phyloP scores from a whole-genome alignment of 2,329 filamentous ascomycete genomes.

The Acephala macrosclerotiorum region DNA sequence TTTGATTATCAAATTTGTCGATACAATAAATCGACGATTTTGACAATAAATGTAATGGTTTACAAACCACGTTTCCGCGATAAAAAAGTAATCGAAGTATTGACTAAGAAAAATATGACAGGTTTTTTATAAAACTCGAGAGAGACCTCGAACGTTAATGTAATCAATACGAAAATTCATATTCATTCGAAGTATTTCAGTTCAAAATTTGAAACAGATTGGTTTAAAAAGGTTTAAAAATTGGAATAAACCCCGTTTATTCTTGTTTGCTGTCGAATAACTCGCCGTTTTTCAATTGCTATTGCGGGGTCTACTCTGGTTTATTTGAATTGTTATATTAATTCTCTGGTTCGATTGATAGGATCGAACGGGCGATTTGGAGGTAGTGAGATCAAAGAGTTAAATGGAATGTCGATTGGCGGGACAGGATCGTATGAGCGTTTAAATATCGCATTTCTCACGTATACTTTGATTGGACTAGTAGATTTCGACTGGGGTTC shows the following conservation, averaged over 20 bases:
- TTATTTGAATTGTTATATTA: neutral
- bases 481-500: neutral
- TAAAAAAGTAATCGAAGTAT: neutral
- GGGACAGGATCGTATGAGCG: neutral
- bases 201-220: neutral
- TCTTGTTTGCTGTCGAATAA: neutral
- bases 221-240: neutral
- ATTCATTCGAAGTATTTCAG: neutral
- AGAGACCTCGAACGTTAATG: neutral
- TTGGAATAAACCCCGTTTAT: neutral
- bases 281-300: conserved; percentile 1
- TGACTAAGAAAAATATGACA: neutral
- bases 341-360: neutral
- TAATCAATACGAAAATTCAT: neutral
- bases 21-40: neutral
- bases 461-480: neutral
- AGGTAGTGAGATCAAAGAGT: neutral
- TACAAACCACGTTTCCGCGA: neutral
- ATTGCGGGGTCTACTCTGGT: neutral
- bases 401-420: neutral
- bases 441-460: neutral
- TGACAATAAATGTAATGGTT: neutral
- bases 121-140: neutral
- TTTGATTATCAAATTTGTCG: neutral
- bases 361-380: neutral